Percentiles rank a stretch among this genome's conserved stretches.
These are phyloP conservation scores for Mycosphaerella arachidis DNA, from an alignment of 2,329 filamentous ascomycete species.

Conservation along the genomic window DNA sequence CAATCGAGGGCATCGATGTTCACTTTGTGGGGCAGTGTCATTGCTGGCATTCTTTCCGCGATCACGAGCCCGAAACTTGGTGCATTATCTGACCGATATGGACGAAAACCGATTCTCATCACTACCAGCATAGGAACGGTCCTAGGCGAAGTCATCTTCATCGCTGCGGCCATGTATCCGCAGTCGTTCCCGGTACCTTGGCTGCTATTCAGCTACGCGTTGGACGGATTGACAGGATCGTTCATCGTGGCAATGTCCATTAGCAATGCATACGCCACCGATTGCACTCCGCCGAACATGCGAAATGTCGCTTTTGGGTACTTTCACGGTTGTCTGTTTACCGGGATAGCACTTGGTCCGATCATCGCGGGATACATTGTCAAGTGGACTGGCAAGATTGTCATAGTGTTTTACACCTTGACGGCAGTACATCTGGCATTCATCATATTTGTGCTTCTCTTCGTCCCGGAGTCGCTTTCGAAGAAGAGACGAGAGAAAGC, in stretches of 20 bases:
- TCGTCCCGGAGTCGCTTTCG: conserved; percentile 81
- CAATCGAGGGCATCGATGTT: conserved; percentile 74
- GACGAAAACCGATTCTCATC: conserved; percentile 69
- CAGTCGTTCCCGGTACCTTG: conserved; percentile 70
- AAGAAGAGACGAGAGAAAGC: conserved; percentile 66
- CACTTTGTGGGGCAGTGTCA: conserved; percentile 68
- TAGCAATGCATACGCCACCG: conserved; percentile 80
- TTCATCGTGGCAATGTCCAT: conserved; percentile 79
- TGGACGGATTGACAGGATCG: conserved; percentile 82
- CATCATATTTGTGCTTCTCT: conserved; percentile 63
- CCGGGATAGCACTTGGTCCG: conserved; percentile 83
- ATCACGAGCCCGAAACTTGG: conserved; percentile 79
- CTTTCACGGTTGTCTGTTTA: conserved; percentile 83
- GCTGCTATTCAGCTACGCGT: conserved; percentile 68
- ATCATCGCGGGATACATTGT: conserved; percentile 76
- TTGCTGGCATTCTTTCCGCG: conserved; percentile 72
- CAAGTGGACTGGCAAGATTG: conserved; percentile 65
- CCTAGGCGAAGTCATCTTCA: conserved; percentile 68
- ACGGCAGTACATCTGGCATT: conserved; percentile 69
- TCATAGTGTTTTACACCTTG: conserved; percentile 81
- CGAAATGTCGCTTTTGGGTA: conserved; percentile 83
- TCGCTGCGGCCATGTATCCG: conserved; percentile 71
- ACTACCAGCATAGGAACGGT: conserved; percentile 72
- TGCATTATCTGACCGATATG: conserved; percentile 79
- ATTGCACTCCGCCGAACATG: conserved; percentile 76